Conservation (phyloP, 176 grass and related monocot genomes). For the Oryza australiensis region DNA sequence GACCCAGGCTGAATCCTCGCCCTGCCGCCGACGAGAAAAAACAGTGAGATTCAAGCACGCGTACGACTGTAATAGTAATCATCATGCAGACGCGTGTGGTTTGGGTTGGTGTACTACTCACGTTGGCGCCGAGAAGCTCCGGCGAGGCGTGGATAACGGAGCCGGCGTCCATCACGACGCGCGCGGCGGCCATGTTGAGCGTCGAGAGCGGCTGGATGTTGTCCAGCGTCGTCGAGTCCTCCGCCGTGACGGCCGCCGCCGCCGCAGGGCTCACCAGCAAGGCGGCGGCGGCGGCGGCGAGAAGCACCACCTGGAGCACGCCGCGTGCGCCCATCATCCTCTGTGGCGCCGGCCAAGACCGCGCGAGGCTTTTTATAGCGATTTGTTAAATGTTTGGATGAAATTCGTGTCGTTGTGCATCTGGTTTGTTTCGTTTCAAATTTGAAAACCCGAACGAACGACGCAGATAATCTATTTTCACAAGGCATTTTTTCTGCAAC, state of each 20-base stretch:
- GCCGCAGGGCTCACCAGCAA: neutral
- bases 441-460: neutral
- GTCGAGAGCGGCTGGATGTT: slow-evolving; percentile 43
- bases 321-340: neutral
- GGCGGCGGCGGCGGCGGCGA: neutral
- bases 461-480: neutral
- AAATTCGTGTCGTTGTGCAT: neutral
- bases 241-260: neutral
- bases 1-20: slow-evolving; percentile 58
- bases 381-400: neutral
- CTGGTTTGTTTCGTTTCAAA: neutral
- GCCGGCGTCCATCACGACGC: slow-evolving; percentile 28
- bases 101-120: neutral
- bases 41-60: too few species aligned
- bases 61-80: too few species aligned
- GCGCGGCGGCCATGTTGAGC: slow-evolving; percentile 35
- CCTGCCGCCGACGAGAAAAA: slow-evolving; percentile 15
- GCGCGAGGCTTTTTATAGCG: neutral
- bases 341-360: neutral
- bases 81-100: neutral
- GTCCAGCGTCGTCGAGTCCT: slow-evolving; percentile 17
- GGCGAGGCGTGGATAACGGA: slow-evolving; percentile 46
- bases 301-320: neutral
- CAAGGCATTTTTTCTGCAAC: neutral
- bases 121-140: slow-evolving; percentile 34